Evolutionary conservation across 345 rosid species (phyloP), one percentile per base, ranked within the genome.

Genomic region (Citrus mangshanensis): DNA sequence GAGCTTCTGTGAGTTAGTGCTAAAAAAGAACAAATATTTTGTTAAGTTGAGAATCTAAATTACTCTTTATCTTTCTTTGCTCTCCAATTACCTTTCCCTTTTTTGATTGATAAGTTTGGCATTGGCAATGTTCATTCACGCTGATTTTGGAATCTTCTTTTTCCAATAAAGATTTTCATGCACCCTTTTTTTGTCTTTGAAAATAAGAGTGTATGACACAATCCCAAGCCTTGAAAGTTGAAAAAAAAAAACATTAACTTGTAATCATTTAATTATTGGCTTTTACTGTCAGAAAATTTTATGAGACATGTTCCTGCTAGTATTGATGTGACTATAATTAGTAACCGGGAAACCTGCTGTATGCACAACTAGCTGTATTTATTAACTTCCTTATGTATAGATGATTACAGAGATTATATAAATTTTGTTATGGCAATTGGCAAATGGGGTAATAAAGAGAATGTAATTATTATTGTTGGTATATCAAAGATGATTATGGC

Each of bases 101-200:
- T 72, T 54, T 69, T 74, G 79, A 84, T 83, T 72, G 78, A 79
- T 75, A 73, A 81, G 81, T 78, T 27, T 62, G 73, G 86, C 46
- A 60, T 25, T 62, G 72, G 86, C 46, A 60, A 75, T 83, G 82
- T 75, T 65, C 82, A 79, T 49, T 75, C 85, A 85, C 77, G 68
- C n/a, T 77, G 62, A 51, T 74, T 79, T 72, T 73, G 85, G 90
- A 88, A 86, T 88, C 90, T 80, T 55, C 86, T 76, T 87, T 86
- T 83, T 65, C 76, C 69, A 82, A 62, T 75, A 76, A 68, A 76
- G 73, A 42, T 65, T 76, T 78, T 10, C 73, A 35, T 28, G 69
- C 54, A 60, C 63, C 54, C 25, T 76, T 68, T 75, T 78, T 76
- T 24, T 35, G 60, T 62, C 80, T 76, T 54, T 34, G 22, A 71